phyloP scores from a whole-genome alignment of 2,329 filamentous ascomycete species.

The Periglandula ipomoeae region DNA sequence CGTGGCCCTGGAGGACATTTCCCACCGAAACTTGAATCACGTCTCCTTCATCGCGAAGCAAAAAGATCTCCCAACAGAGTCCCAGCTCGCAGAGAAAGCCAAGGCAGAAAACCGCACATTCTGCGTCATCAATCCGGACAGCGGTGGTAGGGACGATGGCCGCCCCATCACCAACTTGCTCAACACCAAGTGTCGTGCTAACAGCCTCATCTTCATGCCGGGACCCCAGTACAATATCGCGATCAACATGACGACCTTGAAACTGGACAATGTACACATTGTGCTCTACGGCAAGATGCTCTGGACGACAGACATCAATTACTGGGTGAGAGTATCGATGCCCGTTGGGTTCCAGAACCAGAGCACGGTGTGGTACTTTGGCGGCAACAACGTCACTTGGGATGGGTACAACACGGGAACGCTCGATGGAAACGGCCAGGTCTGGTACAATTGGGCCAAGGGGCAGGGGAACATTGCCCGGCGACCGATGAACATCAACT shows the following conservation, averaged over 20 bases:
- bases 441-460: slow-evolving; percentile 46
- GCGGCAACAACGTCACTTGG: slow-evolving; percentile 40
- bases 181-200: slow-evolving; percentile 19
- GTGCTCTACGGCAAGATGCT: slow-evolving; percentile 30
- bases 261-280: slow-evolving; percentile 30
- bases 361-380: slow-evolving; percentile 43
- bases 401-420: slow-evolving; percentile 42
- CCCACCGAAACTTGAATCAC: slow-evolving; percentile 2
- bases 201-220: slow-evolving; percentile 23
- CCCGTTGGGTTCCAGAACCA: slow-evolving; percentile 47
- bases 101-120: slow-evolving; percentile 15
- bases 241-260: slow-evolving; percentile 24
- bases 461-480: slow-evolving; percentile 35
- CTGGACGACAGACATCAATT: slow-evolving; percentile 37
- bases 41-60: no score
- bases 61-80: background rate
- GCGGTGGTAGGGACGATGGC: slow-evolving; percentile 21
- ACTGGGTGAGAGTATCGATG: slow-evolving; percentile 43
- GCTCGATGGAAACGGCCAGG: slow-evolving; percentile 50
- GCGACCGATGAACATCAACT: slow-evolving; percentile 43
- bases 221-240: slow-evolving; percentile 25
- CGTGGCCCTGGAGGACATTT: background rate
- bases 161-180: slow-evolving; percentile 22
- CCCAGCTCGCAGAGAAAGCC: slow-evolving; percentile 7
- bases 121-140: slow-evolving; percentile 19